Conservation (phyloP, 768 basidiomycete genomes). For the Auriscalpium orientale region DNA sequence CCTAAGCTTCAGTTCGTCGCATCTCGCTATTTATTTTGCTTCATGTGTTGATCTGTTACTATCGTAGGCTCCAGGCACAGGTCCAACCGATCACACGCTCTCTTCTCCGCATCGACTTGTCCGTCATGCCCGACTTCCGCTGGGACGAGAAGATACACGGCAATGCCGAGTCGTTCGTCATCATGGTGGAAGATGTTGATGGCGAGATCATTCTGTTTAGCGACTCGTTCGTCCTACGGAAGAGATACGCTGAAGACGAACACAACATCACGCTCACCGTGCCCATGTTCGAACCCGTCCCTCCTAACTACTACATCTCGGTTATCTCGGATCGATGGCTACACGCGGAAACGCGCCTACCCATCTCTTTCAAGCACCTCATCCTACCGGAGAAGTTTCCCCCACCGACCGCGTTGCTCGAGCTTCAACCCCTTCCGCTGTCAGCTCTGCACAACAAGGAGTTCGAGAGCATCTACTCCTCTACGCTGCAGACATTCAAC, state of each 20-base stretch:
- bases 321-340: constrained; percentile 94
- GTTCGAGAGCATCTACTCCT: constrained; percentile 80
- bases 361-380: constrained; percentile 96
- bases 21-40: neutral
- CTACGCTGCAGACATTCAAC: constrained; percentile 82
- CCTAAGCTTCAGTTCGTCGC: constrained; percentile 77
- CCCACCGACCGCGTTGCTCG: constrained; percentile 82
- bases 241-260: constrained; percentile 88
- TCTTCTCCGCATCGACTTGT: constrained; percentile 85
- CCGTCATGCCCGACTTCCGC: constrained; percentile 94
- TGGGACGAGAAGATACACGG: constrained; percentile 97
- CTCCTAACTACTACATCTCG: constrained; percentile 97
- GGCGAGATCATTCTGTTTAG: constrained; percentile 96
- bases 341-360: constrained; percentile 88
- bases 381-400: constrained; percentile 98
- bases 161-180: constrained; percentile 81
- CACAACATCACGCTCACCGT: constrained; percentile 93
- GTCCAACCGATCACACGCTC: constrained; percentile 96
- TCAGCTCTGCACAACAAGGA: constrained; percentile 91
- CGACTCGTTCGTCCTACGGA: constrained; percentile 85
- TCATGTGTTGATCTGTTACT: neutral
- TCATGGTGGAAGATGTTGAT: constrained; percentile 94
- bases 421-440: constrained; percentile 84
- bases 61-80: constrained; percentile 75
- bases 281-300: constrained; percentile 94